Percentiles rank a stretch among this genome's conserved stretches.
Evolutionary conservation across 2,329 filamentous ascomycete genomes (phyloP).

Genomic region (Chrysoporthe puriensis): DNA sequence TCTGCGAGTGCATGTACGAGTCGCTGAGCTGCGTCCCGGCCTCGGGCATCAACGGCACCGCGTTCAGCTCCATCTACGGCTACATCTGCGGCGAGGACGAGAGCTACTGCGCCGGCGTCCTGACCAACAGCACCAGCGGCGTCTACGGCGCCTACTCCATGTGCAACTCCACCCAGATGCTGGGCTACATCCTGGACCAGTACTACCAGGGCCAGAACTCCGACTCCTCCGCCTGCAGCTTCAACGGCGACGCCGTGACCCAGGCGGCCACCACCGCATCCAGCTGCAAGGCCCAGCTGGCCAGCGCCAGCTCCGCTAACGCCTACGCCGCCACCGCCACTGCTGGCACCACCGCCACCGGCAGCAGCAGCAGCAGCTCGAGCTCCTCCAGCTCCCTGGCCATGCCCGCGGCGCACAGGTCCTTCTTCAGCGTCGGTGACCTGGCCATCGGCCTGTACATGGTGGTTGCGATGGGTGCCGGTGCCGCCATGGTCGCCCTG

Average conservation of each 20-base stretch:
- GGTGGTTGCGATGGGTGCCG: constrained; percentile 54
- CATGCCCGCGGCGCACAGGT: constrained; percentile 41
- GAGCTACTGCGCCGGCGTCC: constrained; percentile 69
- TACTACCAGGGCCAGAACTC: constrained; percentile 68
- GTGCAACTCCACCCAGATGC: constrained; percentile 72
- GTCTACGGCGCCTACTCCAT: constrained; percentile 78
- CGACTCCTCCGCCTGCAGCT: constrained; percentile 66
- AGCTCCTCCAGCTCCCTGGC: constrained; percentile 43
- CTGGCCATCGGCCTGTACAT: constrained; percentile 55
- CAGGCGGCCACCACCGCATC: constrained; percentile 47
- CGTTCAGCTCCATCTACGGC: constrained; percentile 72
- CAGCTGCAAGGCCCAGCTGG: constrained; percentile 62
- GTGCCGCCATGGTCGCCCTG: constrained; percentile 58
- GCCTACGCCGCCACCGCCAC: constrained; percentile 52
- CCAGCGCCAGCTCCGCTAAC: constrained; percentile 64
- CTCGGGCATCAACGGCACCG: constrained; percentile 56
- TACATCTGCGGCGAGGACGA: constrained; percentile 67
- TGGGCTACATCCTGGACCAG: constrained; percentile 73
- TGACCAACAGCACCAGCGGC: constrained; percentile 67
- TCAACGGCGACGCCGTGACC: constrained; percentile 63
- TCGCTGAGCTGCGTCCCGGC: constrained; percentile 73
- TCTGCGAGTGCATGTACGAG: constrained; percentile 86
- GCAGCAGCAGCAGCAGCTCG: constrained; percentile 32
- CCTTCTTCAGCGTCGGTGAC: constrained; percentile 50
- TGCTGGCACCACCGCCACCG: constrained; percentile 37